Evolutionary conservation across 768 basidiomycete species (phyloP).

Genomic region (Lentinula edodes): DNA sequence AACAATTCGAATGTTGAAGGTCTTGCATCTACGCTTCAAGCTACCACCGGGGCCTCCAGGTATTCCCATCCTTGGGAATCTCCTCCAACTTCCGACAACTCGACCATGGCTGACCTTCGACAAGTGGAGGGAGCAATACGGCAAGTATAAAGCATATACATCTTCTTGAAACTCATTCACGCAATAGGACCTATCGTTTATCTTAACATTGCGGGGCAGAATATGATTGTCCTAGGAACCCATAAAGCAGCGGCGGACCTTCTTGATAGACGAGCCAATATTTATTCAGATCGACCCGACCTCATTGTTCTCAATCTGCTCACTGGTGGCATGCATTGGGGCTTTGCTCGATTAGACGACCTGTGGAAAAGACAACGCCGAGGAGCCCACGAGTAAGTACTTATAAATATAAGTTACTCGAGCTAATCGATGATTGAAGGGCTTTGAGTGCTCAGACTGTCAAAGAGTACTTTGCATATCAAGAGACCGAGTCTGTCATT

Average conservation of each 20-base stretch:
- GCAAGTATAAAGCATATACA: conserved; percentile 14
- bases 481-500: not conserved
- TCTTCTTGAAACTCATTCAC: not conserved
- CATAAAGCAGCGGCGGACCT: conserved; percentile 4
- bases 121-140: conserved; percentile 26
- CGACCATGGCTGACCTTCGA: conserved; percentile 23
- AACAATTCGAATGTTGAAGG: not conserved
- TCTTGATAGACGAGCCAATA: not conserved
- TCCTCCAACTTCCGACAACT: conserved; percentile 22
- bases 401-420: not conserved
- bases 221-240: not conserved
- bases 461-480: not conserved
- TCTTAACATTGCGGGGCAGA: not conserved
- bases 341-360: not conserved
- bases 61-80: conserved; percentile 32
- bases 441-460: not conserved
- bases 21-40: not conserved
- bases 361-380: conserved; percentile 5
- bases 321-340: not conserved
- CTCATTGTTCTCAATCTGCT: not conserved
- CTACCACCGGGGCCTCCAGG: conserved; percentile 33
- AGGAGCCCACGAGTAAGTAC: conserved; percentile 18
- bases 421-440: not conserved
- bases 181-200: conserved; percentile 4
- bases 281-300: not conserved